Conservation (phyloP, 345 rosid species). For the Moringa oleifera region DNA sequence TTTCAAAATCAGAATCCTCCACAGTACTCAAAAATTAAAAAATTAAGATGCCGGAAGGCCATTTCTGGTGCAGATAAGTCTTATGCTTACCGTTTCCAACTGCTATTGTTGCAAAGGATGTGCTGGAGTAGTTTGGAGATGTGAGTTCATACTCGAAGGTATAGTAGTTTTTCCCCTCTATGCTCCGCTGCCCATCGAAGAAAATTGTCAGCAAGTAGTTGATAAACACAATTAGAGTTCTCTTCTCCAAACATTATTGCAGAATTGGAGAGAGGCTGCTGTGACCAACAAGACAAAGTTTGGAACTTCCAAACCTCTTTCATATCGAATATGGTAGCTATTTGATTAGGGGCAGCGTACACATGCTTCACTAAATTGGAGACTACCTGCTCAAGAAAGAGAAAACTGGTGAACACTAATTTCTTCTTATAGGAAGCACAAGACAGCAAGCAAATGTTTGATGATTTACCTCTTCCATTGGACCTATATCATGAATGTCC, state of each 20-base stretch:
- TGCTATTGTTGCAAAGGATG: conserved; percentile 71
- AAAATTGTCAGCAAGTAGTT: conserved; percentile 1
- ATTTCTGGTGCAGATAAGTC: not conserved
- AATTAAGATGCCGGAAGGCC: no score
- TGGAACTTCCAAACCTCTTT: conserved; percentile 48
- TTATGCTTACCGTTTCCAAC: conserved; percentile 52
- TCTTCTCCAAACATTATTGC: no score
- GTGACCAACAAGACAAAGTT: no score
- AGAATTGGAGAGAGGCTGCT: no score
- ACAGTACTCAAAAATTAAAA: no score
- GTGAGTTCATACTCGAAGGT: conserved; percentile 69
- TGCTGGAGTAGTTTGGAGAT: conserved; percentile 58
- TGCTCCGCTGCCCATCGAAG: conserved; percentile 42
- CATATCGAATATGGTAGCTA: conserved; percentile 48
- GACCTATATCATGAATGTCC: conserved; percentile 77
- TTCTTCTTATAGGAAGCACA: not conserved
- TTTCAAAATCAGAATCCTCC: no score
- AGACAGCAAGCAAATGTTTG: not conserved
- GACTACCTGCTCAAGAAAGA: conserved; percentile 40
- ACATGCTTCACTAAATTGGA: conserved; percentile 49
- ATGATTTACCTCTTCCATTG: conserved; percentile 62
- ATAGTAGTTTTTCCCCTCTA: conserved; percentile 72
- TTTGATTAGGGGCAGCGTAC: conserved; percentile 73
- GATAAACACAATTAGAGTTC: no score
- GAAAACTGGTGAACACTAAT: not conserved